Base-by-base conservation (phyloP, 169 alveolate genomes). In the Plasmodium cynomolgi region DNA sequence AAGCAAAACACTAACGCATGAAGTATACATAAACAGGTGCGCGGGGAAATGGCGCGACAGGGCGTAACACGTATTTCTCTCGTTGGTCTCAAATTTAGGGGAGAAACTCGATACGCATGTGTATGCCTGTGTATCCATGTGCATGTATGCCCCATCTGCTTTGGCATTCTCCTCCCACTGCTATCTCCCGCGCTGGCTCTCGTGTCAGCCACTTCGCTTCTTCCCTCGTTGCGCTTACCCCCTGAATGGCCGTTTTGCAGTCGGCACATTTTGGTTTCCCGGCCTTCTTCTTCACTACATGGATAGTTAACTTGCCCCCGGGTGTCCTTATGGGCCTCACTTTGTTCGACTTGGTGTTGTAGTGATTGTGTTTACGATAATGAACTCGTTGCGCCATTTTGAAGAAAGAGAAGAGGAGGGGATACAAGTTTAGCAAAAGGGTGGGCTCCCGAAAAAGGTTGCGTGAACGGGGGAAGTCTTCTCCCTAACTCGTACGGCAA, bases 321-420 rank as follows among this genome's bases (percentile, higher is more conserved):
- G 99, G 99, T 31, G 99, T 98, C 95, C 96, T 97, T 80, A 98
- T 98, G 68, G 95, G 95, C 90, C 97, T 97, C 95, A 95, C 96
- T 81, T 93, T 95, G 96, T 98, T 98, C 79, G 99, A 97, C 41
- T 93, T 93, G 72, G 99, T 98, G 95, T 97, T 96, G 96, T 97
- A 98, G 73, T 96, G 97, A 95, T 96, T 93, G 54, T 95, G 96
- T 82, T 98, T 97, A 84, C 98, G 94, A 94, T 96, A 97, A 41
- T 96, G 96, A 54, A 98, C 98, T 97, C 99, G 97, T 96, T 97
- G 97, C 41, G 96, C 98, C 98, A 98, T 97, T 96, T 88, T 88
- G 33, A 15, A 73, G 1, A 73, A 84, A 23, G 20, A 33, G 37
- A 29, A 6, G 8, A 68, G 31, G 13, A 11, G 26, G 44, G 23